Percentiles rank a stretch among this genome's conserved stretches.
These are phyloP conservation scores for Phytopythium aichiense DNA, from an alignment of 352 stramenopile species.

Conservation along the genomic window DNA sequence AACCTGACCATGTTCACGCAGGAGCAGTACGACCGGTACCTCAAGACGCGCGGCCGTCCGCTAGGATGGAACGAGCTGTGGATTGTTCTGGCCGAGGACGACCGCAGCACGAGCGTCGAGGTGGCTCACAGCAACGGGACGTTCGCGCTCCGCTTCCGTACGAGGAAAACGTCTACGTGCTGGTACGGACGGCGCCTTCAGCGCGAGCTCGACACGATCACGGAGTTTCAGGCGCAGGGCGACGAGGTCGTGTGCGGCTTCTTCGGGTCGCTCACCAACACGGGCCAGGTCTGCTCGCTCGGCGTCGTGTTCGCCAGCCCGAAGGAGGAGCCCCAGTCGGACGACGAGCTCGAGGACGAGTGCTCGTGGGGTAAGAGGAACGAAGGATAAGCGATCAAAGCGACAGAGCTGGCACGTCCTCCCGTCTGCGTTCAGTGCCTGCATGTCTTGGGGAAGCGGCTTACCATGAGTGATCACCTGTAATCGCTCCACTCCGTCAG, in stretches of 20 bases:
- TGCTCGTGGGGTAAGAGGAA: background rate
- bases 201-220: background rate
- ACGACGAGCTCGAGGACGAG: background rate
- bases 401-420: background rate
- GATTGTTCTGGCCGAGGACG: background rate
- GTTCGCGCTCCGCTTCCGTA: slow-evolving; percentile 3
- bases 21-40: slow-evolving; percentile 5
- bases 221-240: background rate
- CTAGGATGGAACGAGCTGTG: slow-evolving; percentile 3
- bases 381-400: background rate
- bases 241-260: slow-evolving; percentile 6
- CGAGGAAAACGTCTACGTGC: background rate
- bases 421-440: background rate
- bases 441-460: background rate
- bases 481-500: background rate
- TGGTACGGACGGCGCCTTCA: background rate
- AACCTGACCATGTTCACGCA: background rate
- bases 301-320: slow-evolving; percentile 3
- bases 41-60: background rate
- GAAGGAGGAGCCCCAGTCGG: background rate
- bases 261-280: slow-evolving; percentile 6
- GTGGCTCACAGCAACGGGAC: slow-evolving; percentile 2
- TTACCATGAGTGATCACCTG: background rate
- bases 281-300: slow-evolving; percentile 6
- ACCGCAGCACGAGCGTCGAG: background rate